Base-by-base conservation (phyloP, 1,284 basidiomycete genomes). In the Leccinum fuscescens region DNA sequence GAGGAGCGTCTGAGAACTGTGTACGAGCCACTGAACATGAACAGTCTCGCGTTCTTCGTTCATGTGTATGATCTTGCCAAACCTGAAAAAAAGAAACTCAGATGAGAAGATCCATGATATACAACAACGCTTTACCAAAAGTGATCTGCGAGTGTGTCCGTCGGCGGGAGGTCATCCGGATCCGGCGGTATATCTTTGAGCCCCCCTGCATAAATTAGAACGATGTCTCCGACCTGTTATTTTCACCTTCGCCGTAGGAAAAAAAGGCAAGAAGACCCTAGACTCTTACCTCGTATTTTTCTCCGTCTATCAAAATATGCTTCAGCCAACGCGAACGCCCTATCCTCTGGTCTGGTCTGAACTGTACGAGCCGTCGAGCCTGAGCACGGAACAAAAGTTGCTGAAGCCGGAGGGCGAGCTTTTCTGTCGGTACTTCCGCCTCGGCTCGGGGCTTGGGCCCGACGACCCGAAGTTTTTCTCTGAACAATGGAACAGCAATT, bases 21-120 rank as follows among this genome's bases (percentile, higher is more conserved):
- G 89, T 54, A 88, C 80, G 33, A 87, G 82, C 88, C 88, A 92
- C 46, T 85, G 86, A 4, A 89, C 71, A 71, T 92, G 90, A 0
- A 80, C 79, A 1, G 64, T 71, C 57, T 79, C 69, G 1, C 73
- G 58, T 35, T 80, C 76, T 24, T 72, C 69, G 22, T 81, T 71
- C 55, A 89, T 80, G 56, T 77, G 81, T 0, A 86, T 67, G 27
- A 92, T 84, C 64, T 77, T 78, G 0, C 78, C 88, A 70, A 91
- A 89, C 88, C 90, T 91, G 57, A 31, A 48, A 15, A 29, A 57
- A 48, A 14, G 20, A 57, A 46, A 27, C 14, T 35, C 54, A 14
- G 15, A 55, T 39, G 14, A 49, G 35, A 59, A 29, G 15, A 39
- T 49, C 31, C 29, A 56, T n/a, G 17, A 35, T 14, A 44, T 24